These are phyloP conservation scores for Aspergillus olivimuriae DNA, from an alignment of 495 filamentous ascomycete genomes.

Conservation along the genomic window DNA sequence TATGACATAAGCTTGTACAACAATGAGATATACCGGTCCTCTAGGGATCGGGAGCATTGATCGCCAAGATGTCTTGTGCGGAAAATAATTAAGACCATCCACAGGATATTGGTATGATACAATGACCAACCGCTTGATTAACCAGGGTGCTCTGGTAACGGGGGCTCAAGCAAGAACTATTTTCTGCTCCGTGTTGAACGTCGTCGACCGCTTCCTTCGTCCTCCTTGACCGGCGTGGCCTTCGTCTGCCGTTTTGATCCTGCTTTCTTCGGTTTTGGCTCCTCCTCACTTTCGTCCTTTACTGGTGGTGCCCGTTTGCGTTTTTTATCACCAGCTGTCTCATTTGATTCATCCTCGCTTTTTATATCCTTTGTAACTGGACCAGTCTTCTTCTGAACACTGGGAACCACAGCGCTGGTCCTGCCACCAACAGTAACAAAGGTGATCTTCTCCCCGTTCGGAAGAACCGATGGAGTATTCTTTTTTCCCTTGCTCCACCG, in stretches of 20 bases:
- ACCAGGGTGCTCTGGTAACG: too few species aligned
- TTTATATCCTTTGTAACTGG: constrained; percentile 31
- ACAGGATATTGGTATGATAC: too few species aligned
- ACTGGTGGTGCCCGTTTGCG: constrained; percentile 26
- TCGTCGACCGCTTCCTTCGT: constrained; percentile 21
- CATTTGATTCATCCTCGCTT: constrained; percentile 22
- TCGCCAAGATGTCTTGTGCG: too few species aligned
- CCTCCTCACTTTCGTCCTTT: constrained; percentile 28
- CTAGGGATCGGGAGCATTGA: too few species aligned
- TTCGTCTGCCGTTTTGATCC: constrained; percentile 18
- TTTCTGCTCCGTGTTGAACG: constrained; percentile 34
- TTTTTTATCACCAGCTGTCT: constrained; percentile 20
- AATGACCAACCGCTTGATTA: too few species aligned
- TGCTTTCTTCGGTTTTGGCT: constrained; percentile 16
- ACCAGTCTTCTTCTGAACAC: constrained; percentile 76
- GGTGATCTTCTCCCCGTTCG: constrained; percentile 76
- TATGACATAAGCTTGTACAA: too few species aligned
- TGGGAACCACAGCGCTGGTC: constrained; percentile 81
- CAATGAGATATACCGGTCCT: too few species aligned
- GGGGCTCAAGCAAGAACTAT: too few species aligned
- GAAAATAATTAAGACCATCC: too few species aligned
- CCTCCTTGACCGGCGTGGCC: constrained; percentile 17
- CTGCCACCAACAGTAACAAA: constrained; percentile 83
- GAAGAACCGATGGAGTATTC: constrained; percentile 55
- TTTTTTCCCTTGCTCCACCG: constrained; percentile 90